Evolutionary conservation across 805 yeast genomes (phyloP), one percentile per base, ranked within the genome.

Genomic region (Candida sanyiensis): DNA sequence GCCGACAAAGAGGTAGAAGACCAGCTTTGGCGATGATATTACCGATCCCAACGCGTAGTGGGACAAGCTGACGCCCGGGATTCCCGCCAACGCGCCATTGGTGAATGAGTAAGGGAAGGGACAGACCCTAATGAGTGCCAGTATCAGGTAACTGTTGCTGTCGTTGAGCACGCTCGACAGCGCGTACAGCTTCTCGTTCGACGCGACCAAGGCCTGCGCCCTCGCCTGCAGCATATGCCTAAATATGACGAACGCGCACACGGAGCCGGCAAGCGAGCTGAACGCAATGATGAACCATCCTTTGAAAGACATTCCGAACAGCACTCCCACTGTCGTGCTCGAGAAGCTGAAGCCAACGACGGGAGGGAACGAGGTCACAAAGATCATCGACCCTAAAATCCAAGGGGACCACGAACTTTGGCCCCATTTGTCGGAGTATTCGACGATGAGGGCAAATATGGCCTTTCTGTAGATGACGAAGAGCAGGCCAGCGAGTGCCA

Each of bases 81-180:
- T 74, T 2, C 94, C 81, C 8, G 95, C 93, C 48, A 93, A 68
- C 0, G 95, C 97, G 4, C 96, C 97, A 53, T 90, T 90, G 0
- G 93, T 81, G 23, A 90, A 64, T 3, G 96, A 87, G 57, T 88
- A 93, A 0, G 97, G 97, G 51, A 90, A 72, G 1, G 98, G 98
- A 50, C 96, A 87, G 41, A 90, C 59, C 39, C 97, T 68, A 21
- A 90, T 71, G 54, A 90, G 66, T 37, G 83, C 73, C 38, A 90
- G 60, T 18, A 93, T 61, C 46, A 78, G 57, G 41, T 88, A 71
- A 42, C 78, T 74, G 48, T 82, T 80, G 39, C 75, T 73, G 42
- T 86, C 94, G 48, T 72, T 77, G 43, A 90, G 59, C 5, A 86
- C 83, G 39, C 80, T 77, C 1, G 85, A 72, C 46, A 93, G 73